These are phyloP conservation scores for Postia placenta DNA, from an alignment of 768 basidiomycete species.

Conservation along the genomic window DNA sequence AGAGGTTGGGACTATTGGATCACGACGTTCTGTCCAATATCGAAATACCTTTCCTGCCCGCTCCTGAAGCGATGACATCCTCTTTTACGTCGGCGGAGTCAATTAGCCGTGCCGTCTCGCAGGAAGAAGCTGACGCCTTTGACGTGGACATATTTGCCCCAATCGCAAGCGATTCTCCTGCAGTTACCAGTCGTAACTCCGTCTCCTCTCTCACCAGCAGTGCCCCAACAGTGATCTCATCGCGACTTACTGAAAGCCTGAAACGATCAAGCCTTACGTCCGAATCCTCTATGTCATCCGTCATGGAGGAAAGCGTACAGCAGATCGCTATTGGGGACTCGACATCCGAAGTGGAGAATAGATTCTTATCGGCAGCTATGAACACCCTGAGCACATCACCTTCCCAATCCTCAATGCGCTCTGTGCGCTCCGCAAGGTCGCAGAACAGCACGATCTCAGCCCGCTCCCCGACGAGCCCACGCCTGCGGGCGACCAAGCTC, in stretches of 20 bases:
- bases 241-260: slow-evolving; percentile 28
- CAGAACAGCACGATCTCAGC: slow-evolving; percentile 31
- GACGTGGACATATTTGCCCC: slow-evolving; percentile 65
- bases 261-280: slow-evolving; percentile 37
- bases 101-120: slow-evolving; percentile 15
- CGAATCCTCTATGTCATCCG: slow-evolving; percentile 41
- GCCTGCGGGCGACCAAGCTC: slow-evolving; percentile 15
- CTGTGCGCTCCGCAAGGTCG: slow-evolving; percentile 45
- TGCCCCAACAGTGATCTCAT: slow-evolving; percentile 30
- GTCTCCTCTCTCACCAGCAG: slow-evolving; percentile 33
- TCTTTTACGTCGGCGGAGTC: slow-evolving; percentile 12
- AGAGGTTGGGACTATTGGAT: slow-evolving; percentile 89
- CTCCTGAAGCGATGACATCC: slow-evolving; percentile 26
- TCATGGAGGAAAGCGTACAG: slow-evolving; percentile 70
- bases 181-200: slow-evolving; percentile 29
- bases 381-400: slow-evolving; percentile 49
- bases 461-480: slow-evolving; percentile 17
- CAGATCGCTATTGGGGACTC: slow-evolving; percentile 34
- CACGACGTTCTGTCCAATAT: slow-evolving; percentile 89
- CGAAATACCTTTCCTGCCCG: slow-evolving; percentile 73
- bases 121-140: slow-evolving; percentile 63
- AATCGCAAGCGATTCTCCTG: slow-evolving; percentile 25
- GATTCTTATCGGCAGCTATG: slow-evolving; percentile 13
- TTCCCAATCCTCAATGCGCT: slow-evolving; percentile 62
- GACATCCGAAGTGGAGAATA: slow-evolving; percentile 12